Conservation (phyloP, 495 filamentous ascomycete genomes). For the Parachaetomium inaequale region DNA sequence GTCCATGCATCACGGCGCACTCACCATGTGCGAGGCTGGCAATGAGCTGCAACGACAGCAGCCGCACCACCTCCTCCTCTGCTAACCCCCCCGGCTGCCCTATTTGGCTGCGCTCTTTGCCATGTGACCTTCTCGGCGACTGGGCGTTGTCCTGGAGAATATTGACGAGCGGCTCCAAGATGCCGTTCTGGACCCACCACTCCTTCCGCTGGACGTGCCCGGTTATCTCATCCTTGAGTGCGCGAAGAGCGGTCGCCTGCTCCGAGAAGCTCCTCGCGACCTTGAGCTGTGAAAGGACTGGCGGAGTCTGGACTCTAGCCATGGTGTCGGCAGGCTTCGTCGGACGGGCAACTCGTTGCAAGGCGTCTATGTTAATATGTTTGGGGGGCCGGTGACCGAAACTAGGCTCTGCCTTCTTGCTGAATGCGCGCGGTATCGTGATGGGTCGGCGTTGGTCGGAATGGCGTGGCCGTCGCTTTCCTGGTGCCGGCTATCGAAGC, state of each 20-base stretch:
- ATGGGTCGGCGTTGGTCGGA: not conserved
- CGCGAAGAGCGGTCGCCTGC: conserved; percentile 62
- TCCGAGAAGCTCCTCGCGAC: conserved; percentile 56
- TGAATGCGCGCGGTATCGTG: not conserved
- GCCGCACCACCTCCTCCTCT: conserved; percentile 60
- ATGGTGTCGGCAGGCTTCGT: conserved; percentile 21
- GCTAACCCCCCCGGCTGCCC: conserved; percentile 30
- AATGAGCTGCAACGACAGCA: conserved; percentile 77
- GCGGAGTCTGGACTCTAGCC: conserved; percentile 30
- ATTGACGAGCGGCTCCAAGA: conserved; percentile 63
- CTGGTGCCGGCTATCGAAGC: not conserved
- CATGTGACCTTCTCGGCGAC: conserved; percentile 24
- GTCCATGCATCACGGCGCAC: conserved; percentile 10
- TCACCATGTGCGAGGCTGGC: conserved; percentile 82
- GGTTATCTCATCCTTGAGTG: conserved; percentile 82
- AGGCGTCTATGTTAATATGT: not conserved
- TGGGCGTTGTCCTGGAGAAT: conserved; percentile 50
- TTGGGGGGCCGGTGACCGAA: too few relatives aligned
- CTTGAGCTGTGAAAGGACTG: conserved; percentile 61
- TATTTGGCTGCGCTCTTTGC: conserved; percentile 35
- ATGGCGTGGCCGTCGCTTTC: not conserved
- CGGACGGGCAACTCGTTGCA: not conserved
- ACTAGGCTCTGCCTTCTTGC: not conserved
- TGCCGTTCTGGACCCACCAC: conserved; percentile 62
- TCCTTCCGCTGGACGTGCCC: conserved; percentile 88